phyloP scores from a whole-genome alignment of 768 basidiomycete species.

The Phlebiopsis flavidoalba region DNA sequence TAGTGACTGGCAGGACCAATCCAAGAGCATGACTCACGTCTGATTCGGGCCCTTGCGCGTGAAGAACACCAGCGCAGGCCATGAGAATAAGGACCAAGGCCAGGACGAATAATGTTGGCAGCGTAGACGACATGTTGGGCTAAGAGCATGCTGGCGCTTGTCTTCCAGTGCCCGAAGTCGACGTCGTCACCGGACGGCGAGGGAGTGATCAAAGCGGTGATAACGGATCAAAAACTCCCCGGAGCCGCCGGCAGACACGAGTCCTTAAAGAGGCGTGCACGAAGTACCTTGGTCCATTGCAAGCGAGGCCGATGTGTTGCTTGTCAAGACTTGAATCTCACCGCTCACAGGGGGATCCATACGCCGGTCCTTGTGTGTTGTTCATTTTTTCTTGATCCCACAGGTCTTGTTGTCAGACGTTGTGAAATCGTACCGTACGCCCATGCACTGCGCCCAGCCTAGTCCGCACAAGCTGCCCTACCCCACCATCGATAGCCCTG shows the following conservation, averaged over 20 bases:
- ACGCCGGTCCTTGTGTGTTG: neutral
- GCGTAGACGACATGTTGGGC: constrained; percentile 56
- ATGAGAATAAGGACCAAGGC: constrained; percentile 63
- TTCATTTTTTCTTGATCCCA: neutral
- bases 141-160: neutral
- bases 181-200: constrained; percentile 1
- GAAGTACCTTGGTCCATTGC: neutral
- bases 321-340: neutral
- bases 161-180: neutral
- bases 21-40: constrained; percentile 48
- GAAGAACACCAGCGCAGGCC: constrained; percentile 57
- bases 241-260: neutral
- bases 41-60: constrained; percentile 87
- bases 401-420: neutral
- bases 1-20: neutral
- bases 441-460: neutral
- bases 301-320: neutral
- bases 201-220: neutral
- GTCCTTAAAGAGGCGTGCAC: neutral
- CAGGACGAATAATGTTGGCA: constrained; percentile 66
- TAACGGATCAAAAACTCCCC: neutral
- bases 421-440: neutral
- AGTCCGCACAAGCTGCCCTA: neutral
- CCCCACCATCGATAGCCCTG: constrained; percentile 1
- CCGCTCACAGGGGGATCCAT: neutral